Conservation (phyloP, 2,329 filamentous ascomycete genomes). For the Chaetomium sp. region DNA sequence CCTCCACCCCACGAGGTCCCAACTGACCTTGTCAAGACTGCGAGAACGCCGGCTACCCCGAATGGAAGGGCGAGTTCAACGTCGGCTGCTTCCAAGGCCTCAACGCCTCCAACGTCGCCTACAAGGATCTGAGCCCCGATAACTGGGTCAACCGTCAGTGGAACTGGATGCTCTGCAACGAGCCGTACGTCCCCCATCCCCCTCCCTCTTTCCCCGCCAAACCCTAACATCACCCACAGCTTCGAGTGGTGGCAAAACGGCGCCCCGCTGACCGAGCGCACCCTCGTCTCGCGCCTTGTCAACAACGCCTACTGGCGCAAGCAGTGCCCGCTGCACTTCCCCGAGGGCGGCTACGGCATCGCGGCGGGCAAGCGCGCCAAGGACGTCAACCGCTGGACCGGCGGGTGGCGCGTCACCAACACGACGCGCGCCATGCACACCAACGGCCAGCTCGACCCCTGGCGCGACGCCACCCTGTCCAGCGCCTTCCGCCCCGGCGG, state of each 20-base stretch:
- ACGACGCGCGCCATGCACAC: constrained; percentile 45
- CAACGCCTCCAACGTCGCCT: constrained; percentile 49
- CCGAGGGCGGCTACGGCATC: constrained; percentile 41
- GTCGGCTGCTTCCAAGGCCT: constrained; percentile 50
- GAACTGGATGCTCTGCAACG: constrained; percentile 60
- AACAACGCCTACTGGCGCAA: constrained; percentile 44
- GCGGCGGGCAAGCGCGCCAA: constrained; percentile 38
- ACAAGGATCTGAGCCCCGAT: constrained; percentile 41
- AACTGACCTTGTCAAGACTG: constrained; percentile 28
- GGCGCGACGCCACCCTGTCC: constrained; percentile 45
- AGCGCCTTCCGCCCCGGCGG: constrained; percentile 45
- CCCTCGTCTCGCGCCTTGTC: constrained; percentile 46
- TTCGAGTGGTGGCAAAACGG: constrained; percentile 49
- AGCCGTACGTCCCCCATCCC: constrained; percentile 37
- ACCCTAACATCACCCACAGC: constrained; percentile 20
- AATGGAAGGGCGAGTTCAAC: constrained; percentile 47
- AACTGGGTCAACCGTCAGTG: constrained; percentile 55
- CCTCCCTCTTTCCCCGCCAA: too few species aligned
- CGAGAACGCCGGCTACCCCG: constrained; percentile 50
- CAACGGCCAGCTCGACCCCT: constrained; percentile 47
- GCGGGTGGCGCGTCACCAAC: constrained; percentile 47
- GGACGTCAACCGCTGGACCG: constrained; percentile 44
- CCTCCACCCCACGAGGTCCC: too few species aligned
- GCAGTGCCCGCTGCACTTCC: constrained; percentile 52
- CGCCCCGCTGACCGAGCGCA: constrained; percentile 47